Conservation (phyloP, 1,139 yeast genomes). For the Zygosaccharomyces pseudobailii region DNA sequence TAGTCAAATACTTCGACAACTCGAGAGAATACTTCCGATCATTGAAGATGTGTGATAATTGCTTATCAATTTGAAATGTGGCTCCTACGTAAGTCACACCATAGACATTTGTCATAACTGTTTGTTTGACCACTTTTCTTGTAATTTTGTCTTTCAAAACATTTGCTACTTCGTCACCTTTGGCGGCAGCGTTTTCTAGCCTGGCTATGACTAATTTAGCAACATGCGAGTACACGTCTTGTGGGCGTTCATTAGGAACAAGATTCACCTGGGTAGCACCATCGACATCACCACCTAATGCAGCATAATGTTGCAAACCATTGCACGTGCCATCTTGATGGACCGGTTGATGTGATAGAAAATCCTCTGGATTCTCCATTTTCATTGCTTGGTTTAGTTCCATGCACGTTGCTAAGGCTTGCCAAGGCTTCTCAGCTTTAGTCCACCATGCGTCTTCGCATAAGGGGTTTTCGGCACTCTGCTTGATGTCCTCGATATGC, state of each 20-base stretch:
- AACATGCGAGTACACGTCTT: conserved; percentile 85
- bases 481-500: conserved; percentile 55
- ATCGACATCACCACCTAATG: conserved; percentile 90
- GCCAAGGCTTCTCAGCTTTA: conserved; percentile 93
- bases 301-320: conserved; percentile 97
- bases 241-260: conserved; percentile 77
- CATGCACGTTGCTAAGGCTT: conserved; percentile 78
- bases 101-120: conserved; percentile 97
- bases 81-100: conserved; percentile 98
- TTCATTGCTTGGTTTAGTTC: conserved; percentile 72
- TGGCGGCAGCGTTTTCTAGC: conserved; percentile 56
- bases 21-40: conserved; percentile 35
- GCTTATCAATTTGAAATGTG: conserved; percentile 74
- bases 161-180: conserved; percentile 43
- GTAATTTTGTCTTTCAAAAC: conserved; percentile 54
- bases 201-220: conserved; percentile 60
- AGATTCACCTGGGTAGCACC: conserved; percentile 93
- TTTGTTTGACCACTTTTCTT: conserved; percentile 89
- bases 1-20: conserved; percentile 65
- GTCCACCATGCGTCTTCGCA: conserved; percentile 70
- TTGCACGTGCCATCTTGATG: conserved; percentile 98
- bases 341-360: conserved; percentile 76
- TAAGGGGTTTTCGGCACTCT: conserved; percentile 70
- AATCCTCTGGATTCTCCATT: conserved; percentile 69
- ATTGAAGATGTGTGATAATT: conserved; percentile 45